Evolutionary conservation across 225 moss, liverwort and hornwort species (phyloP).

Genomic region (Ulota crispa): DNA sequence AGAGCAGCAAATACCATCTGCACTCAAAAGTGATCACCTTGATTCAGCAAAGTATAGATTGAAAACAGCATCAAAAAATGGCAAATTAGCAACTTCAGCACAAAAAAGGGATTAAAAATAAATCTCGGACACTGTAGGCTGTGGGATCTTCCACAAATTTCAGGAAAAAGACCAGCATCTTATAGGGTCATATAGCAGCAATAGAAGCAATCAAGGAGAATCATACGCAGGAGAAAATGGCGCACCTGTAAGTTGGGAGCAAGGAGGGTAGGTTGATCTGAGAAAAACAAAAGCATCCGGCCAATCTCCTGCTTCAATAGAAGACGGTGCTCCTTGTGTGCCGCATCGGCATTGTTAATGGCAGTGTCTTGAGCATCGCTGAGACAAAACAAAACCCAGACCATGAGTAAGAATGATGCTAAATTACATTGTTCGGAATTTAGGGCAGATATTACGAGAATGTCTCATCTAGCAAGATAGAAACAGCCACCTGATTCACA

Average conservation of each 20-base stretch:
- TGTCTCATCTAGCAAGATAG: background rate
- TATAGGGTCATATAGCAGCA: background rate
- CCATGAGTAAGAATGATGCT: background rate
- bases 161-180: background rate
- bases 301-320: conserved; percentile 91
- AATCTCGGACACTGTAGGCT: background rate
- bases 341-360: conserved; percentile 81
- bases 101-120: background rate
- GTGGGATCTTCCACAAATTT: background rate
- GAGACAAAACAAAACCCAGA: conserved; percentile 20
- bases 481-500: background rate
- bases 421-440: background rate
- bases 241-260: conserved; percentile 88
- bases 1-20: conserved; percentile 98
- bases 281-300: conserved; percentile 92
- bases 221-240: background rate
- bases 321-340: conserved; percentile 92
- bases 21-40: conserved; percentile 12
- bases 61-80: background rate
- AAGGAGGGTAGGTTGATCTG: conserved; percentile 92
- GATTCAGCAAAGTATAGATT: conserved; percentile 13
- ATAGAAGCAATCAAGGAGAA: background rate
- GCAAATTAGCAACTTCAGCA: background rate
- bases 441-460: background rate
- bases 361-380: conserved; percentile 96